Evolutionary conservation across 371 early-diverging fungal species (phyloP).

Genomic region (Mucor racemosus): DNA sequence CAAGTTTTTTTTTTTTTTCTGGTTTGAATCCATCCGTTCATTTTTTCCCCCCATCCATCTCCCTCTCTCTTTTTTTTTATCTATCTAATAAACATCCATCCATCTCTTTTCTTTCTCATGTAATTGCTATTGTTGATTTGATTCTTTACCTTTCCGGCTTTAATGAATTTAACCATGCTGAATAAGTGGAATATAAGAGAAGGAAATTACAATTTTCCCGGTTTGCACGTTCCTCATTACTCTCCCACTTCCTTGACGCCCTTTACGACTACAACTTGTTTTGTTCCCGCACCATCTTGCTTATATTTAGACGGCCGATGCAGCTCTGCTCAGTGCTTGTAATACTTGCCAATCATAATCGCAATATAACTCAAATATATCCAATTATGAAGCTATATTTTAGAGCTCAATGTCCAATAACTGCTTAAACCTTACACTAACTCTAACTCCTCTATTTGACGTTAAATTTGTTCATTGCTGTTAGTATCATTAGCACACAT

Average conservation of each 20-base stretch:
- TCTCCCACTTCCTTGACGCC: background rate
- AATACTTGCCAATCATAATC: no score
- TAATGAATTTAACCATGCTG: conserved; percentile 78
- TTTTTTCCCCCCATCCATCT: background rate
- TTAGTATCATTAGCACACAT: no score
- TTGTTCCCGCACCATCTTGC: background rate
- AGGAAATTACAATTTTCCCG: conserved; percentile 21
- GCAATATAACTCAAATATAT: no score
- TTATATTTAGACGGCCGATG: background rate
- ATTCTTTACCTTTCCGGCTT: conserved; percentile 63
- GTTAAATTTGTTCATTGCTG: no score
- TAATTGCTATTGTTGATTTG: background rate
- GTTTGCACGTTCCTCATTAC: conserved; percentile 16
- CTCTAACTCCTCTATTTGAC: no score
- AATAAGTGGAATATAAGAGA: conserved; percentile 37
- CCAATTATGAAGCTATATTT: no score
- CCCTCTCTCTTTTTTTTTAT: background rate
- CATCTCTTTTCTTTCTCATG: background rate
- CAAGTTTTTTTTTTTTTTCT: background rate
- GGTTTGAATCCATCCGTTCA: conserved; percentile 26
- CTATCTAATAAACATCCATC: conserved; percentile 28
- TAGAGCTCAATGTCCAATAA: no score
- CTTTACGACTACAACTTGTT: background rate
- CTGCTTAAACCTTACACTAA: no score
- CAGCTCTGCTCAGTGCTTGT: background rate